Conservation (phyloP, 495 filamentous ascomycete species). For the Corynascus novoguineensis region DNA sequence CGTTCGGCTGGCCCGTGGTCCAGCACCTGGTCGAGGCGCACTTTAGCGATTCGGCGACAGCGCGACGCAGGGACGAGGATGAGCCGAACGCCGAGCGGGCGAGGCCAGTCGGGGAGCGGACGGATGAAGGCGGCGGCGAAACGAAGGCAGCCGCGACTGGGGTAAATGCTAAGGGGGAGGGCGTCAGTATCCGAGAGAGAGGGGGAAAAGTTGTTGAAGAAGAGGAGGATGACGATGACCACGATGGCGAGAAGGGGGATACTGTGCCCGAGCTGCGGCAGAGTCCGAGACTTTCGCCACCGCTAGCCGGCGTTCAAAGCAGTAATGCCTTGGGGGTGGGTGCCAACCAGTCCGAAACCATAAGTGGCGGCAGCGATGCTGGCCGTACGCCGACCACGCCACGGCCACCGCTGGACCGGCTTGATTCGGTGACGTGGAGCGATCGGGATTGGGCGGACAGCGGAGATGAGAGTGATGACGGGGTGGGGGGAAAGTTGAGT, state of each 20-base stretch:
- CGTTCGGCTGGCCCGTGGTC: conserved; percentile 94
- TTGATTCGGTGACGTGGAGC: conserved; percentile 48
- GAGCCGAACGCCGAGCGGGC: conserved; percentile 40
- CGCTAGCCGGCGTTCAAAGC: background rate
- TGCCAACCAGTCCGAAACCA: too few relatives aligned
- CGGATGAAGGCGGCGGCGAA: conserved; percentile 37
- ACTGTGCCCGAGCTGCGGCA: conserved; percentile 9
- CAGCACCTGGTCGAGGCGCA: conserved; percentile 92
- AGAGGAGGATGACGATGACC: background rate
- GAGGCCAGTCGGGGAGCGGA: conserved; percentile 32
- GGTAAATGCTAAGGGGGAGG: conserved; percentile 5
- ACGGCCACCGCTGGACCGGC: conserved; percentile 28
- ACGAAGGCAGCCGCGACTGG: conserved; percentile 25
- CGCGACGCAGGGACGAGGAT: conserved; percentile 53
- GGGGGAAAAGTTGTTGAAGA: conserved; percentile 14
- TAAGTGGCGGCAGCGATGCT: background rate
- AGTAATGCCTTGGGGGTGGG: conserved; percentile 8
- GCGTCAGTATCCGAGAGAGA: background rate
- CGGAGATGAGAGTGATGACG: conserved; percentile 43
- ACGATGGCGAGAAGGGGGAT: conserved; percentile 1
- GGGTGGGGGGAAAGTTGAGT: conserved; percentile 17
- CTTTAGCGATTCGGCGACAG: conserved; percentile 64
- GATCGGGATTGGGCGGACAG: conserved; percentile 50
- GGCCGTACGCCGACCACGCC: conserved; percentile 15
- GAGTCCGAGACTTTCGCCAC: background rate